Evolutionary conservation across 495 filamentous ascomycete genomes (phyloP), one percentile per base, ranked within the genome.

Genomic region (Neurospora sp.): DNA sequence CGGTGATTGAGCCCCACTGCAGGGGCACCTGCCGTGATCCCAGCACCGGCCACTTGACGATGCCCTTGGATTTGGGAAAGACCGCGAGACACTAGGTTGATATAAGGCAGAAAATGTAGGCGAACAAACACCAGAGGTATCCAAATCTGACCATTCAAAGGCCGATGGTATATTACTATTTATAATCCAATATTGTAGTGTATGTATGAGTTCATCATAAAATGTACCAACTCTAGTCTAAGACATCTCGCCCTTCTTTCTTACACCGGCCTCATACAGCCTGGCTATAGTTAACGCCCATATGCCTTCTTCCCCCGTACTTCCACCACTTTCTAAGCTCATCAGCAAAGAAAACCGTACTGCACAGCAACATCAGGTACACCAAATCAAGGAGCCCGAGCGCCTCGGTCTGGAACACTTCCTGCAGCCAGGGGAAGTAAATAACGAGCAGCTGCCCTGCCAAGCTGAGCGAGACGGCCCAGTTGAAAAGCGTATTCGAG

Each of bases 381-480:
- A 92, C 74, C 69, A 98, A 80, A 85, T 98, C 96, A 59, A 84
- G 78, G 0, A 93, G 75, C 27, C 88, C 83, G 22, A 99, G 82
- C 2, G 94, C 89, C 81, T 99, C 96, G 1, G 96, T 99, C 84
- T 98, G 94, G 83, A 98, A 98, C 35, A 98, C 89, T 47, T 91
- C 87, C 83, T 99, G 96, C 78, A 98, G 81, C 83, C 93, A 92
- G 0, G 96, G 96, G 59, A 98, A 89, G 79, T 98, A 98, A 69
- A 99, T 93, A 68, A 99, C 96, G 69, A 92, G 86, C 69, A 94
- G 81, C 80, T 99, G 96, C 8, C 96, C 94, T 22, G 90, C 84
- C 20, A 99, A 79, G 74, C 92, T 95, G 27, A 93, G 88, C 3
- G 90, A 87, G 1, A 99, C 95, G 3, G 94, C 93, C 83, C 93